Conservation (phyloP, 225 moss, liverwort and hornwort genomes). For the Takakia lepidozioides region DNA sequence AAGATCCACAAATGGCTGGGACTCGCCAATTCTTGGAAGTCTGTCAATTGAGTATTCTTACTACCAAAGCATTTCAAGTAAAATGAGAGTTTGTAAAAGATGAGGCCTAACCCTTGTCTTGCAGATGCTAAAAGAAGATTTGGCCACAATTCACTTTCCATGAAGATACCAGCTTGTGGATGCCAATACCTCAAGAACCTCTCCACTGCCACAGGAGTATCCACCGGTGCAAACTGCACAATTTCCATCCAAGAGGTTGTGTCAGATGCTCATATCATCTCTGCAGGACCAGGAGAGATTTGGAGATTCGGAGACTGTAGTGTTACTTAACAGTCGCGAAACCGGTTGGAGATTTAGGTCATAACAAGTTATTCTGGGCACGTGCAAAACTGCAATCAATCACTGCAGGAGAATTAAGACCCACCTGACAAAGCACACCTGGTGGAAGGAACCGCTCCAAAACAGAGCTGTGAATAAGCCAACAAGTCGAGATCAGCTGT, state of each 20-base stretch:
- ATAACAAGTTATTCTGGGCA: not conserved
- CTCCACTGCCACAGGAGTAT: slow-evolving; percentile 68
- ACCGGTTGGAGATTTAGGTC: not conserved
- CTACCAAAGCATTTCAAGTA: too few relatives aligned
- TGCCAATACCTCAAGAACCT: slow-evolving; percentile 74
- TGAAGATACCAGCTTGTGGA: slow-evolving; percentile 76
- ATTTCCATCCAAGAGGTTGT: too few relatives aligned
- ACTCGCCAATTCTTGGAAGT: too few relatives aligned
- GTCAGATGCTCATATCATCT: not conserved
- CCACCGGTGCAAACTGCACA: slow-evolving; percentile 96
- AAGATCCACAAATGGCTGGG: too few relatives aligned
- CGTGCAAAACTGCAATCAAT: slow-evolving; percentile 7
- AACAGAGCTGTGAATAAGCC: slow-evolving; percentile 57
- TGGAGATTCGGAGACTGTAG: too few relatives aligned
- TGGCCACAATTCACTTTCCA: slow-evolving; percentile 98
- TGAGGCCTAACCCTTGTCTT: slow-evolving; percentile 56
- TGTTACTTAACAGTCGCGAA: too few relatives aligned
- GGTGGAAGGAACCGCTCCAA: slow-evolving; percentile 64
- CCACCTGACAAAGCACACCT: slow-evolving; percentile 80
- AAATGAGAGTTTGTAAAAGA: too few relatives aligned
- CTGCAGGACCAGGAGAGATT: too few relatives aligned
- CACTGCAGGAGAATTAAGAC: slow-evolving; percentile 7
- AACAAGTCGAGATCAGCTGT: too few relatives aligned
- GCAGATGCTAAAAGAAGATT: slow-evolving; percentile 62
- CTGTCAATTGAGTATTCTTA: too few relatives aligned